Base-by-base conservation (phyloP, 257 asterid genomes). In the Solanum sitiens region DNA sequence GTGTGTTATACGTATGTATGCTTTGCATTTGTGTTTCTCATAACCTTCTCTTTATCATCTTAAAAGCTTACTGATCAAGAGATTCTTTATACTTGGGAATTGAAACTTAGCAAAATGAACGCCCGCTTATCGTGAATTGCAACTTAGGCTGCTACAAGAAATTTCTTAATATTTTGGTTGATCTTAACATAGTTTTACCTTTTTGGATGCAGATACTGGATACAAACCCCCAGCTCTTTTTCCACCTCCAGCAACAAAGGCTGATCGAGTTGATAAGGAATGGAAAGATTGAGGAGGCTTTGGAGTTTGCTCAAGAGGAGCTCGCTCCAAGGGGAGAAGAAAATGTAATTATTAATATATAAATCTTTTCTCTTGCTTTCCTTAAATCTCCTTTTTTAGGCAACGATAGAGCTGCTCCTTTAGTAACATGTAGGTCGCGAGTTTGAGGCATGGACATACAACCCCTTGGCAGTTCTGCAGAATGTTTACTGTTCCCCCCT, bases 301-400 rank as follows among this genome's bases (percentile, higher is more conserved):
- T 96, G 91, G 98, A 94, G 89, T 94, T 96, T 91, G 98, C 98
- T 88, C 98, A 93, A 89, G 98, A 95, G 91, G 98, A 96, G 92
- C 98, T 95, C 75, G 98, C 98, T 91, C 98, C 98, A 30, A 93
- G 96, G 89, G 98, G 98, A 84, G 99, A 95, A 92, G 98, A 95
- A 94, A 94, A 96, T 89, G 99, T 96, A 92, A 90, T 83, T 86
- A 84, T 80, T 30, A 50, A 47, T 47, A 15, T 47, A 47, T 30
- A 50, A 18, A 5, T 82, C 70, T 82, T 10, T 80, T 15, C 70
- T 79, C 85, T 45, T 50, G 45, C 21, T 50, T 80, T 50, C 44
- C 30, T 10, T 50, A 50, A 32, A 30, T 47, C n/a, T 3, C 11
- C 12, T 30, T 50, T 77, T 79, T 30, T 6, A 18, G 30, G 1